Evolutionary conservation across 208 protist species (phyloP).

Genomic region (Entamoeba moshkovskii): DNA sequence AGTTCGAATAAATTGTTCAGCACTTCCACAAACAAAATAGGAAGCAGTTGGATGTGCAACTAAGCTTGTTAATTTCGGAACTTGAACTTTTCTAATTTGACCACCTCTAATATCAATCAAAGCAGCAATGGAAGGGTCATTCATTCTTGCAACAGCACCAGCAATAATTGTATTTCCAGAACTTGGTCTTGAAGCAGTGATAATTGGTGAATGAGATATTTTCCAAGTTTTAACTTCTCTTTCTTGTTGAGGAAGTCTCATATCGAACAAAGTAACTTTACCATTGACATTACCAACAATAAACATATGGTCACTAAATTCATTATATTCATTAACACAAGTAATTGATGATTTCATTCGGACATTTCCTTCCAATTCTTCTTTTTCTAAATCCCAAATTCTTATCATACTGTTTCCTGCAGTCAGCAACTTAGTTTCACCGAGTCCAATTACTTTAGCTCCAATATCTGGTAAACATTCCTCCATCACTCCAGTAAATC

Average conservation of each 20-base stretch:
- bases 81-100: background rate
- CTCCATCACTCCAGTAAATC: background rate
- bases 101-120: background rate
- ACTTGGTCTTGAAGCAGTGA: background rate
- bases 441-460: background rate
- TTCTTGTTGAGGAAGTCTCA: background rate
- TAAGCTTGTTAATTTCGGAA: background rate
- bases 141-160: background rate
- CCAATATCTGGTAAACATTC: background rate
- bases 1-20: background rate
- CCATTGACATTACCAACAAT: background rate
- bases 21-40: background rate
- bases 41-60: background rate
- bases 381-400: background rate
- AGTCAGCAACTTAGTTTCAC: background rate
- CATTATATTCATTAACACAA: background rate
- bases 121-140: background rate
- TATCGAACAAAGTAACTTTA: background rate
- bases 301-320: background rate
- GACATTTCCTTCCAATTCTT: background rate
- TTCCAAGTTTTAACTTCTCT: constrained; percentile 2
- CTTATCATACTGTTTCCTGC: background rate
- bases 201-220: background rate
- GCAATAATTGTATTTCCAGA: background rate
- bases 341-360: background rate